Base-by-base conservation (phyloP, 495 filamentous ascomycete genomes). In the Podospora comata region DNA sequence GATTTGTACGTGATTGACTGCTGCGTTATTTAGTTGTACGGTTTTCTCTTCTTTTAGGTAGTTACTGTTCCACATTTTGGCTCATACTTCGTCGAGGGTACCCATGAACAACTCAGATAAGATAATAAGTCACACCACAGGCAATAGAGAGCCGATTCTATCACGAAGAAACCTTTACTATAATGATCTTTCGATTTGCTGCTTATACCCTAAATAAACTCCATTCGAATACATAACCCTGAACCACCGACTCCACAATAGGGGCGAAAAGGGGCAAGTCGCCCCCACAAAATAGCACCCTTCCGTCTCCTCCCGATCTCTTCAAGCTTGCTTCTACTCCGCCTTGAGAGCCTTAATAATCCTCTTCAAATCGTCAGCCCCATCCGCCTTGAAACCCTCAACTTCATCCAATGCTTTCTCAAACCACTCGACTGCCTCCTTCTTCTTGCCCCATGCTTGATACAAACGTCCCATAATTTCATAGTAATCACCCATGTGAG, bases 401-500 rank as follows among this genome's bases (percentile, higher is more conserved):
- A 73, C 44, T 64, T 78, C 78, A 2, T 63, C 67, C 55, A 73
- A 19, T 1, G 73, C 77, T 65, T 72, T 23, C 56, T 62, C 32
- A 0, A 67, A 72, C 65, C 74, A 75, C 65, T 67, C 74, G 65
- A 56, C 73, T 5, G 73, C 78, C 27, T 67, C 62, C 13, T 60
- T 53, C 23, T 68, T 30, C 20, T 79, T 72, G 5, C 73, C 71
- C 53, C 70, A 66, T 0, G 68, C 69, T 0, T 65, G 66, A 32
- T 75, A 74, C 44, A 80, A 53, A n/a, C 72, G 59, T 18, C 76
- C 72, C 57, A 78, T 67, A 27, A 78, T 71, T 16, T 74, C 71
- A 58, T 77, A 78, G 66, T 79, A 74, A 19, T 76, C 75, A 0
- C 74, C 78, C 54, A 78, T 62, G 18, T 77, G 74, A 23, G 74